phyloP scores from a whole-genome alignment of 148 eudicot genomes.

The Mesembryanthemum crystallinum region DNA sequence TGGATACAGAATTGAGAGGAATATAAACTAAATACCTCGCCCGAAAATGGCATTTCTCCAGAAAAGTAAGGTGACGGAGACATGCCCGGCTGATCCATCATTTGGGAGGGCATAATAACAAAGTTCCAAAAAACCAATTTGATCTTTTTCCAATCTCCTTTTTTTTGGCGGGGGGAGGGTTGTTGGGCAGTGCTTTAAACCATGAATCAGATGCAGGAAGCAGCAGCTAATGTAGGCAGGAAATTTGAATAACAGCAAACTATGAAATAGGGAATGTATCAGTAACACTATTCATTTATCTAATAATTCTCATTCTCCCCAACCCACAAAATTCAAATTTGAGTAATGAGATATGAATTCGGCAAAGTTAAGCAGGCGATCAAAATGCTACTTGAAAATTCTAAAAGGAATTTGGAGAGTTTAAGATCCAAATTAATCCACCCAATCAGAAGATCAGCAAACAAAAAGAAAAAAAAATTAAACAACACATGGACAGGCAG shows the following conservation, averaged over 20 bases:
- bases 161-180: not conserved
- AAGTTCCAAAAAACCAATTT: not conserved
- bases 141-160: too few relatives aligned
- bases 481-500: not conserved
- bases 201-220: not conserved
- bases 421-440: not conserved
- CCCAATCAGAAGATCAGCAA: not conserved
- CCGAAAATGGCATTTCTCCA: slow-evolving; percentile 41
- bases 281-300: not conserved
- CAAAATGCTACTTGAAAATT: not conserved
- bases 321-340: not conserved
- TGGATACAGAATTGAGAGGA: not conserved
- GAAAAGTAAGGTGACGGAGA: slow-evolving; percentile 44
- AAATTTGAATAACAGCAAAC: not conserved
- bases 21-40: slow-evolving; percentile 39
- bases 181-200: not conserved
- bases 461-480: not conserved
- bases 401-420: not conserved
- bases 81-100: slow-evolving; percentile 45
- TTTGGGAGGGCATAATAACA: slow-evolving; percentile 47
- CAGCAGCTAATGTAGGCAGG: not conserved
- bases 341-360: not conserved
- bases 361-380: not conserved
- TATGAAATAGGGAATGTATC: not conserved
- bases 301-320: not conserved